Conservation (phyloP, 371 early-diverging fungal genomes). For the Synchytrium microbalum region DNA sequence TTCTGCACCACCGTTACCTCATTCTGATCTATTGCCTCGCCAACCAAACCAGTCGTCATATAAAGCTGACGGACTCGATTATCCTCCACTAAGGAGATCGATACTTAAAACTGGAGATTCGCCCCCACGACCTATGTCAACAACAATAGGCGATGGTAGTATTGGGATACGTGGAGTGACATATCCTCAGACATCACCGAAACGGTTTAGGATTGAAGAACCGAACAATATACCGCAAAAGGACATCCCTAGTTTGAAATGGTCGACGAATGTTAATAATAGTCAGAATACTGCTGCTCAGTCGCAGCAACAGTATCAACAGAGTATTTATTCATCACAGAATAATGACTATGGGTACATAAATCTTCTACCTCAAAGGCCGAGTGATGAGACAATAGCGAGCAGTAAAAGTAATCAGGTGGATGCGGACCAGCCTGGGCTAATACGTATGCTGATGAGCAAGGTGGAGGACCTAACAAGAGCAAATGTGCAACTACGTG, state of each 20-base stretch:
- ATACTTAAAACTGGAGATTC: background rate
- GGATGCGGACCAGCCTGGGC: background rate
- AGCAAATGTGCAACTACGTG: background rate
- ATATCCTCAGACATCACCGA: background rate
- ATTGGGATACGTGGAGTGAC: no score
- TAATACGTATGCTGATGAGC: background rate
- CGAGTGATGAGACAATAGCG: background rate
- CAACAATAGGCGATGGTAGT: background rate
- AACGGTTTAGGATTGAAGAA: background rate
- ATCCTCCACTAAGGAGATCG: background rate
- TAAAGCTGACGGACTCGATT: background rate
- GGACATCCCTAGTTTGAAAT: no score
- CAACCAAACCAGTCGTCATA: background rate
- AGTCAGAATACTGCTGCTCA: background rate
- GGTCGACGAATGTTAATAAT: no score
- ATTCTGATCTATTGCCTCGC: background rate
- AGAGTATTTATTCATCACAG: background rate
- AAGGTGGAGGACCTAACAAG: background rate
- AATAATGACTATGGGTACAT: background rate
- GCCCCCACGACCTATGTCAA: background rate
- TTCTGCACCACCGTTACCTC: background rate
- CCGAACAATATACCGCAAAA: background rate
- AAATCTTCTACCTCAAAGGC: background rate
- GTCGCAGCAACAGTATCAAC: background rate
- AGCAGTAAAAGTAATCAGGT: background rate